phyloP scores from a whole-genome alignment of 495 filamentous ascomycete genomes.

The Hypoxylon crocopeplum region DNA sequence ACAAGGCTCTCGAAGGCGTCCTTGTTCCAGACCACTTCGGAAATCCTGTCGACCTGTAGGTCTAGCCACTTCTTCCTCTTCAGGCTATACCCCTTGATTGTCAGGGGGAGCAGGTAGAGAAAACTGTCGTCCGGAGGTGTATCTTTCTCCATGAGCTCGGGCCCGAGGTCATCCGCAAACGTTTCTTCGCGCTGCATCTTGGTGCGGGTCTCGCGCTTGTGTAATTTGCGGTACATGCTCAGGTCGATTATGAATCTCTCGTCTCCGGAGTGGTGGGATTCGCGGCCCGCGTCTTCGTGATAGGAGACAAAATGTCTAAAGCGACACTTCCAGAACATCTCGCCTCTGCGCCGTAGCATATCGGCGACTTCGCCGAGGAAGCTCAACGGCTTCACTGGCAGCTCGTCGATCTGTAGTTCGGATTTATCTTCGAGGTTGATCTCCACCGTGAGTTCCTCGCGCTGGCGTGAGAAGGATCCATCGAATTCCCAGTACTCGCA shows the following conservation, averaged over 20 bases:
- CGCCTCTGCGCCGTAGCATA: neutral
- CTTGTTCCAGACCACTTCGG: constrained; percentile 54
- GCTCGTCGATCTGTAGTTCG: neutral
- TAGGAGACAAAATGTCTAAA: neutral
- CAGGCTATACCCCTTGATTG: constrained; percentile 7
- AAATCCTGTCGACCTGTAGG: constrained; percentile 26
- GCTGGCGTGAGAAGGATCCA: no score
- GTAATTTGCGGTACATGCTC: neutral
- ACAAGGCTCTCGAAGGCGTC: constrained; percentile 62
- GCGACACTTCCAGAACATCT: constrained; percentile 1
- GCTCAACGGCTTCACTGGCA: neutral
- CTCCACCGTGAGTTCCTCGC: no score
- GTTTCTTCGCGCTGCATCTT: no score
- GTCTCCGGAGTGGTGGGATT: neutral
- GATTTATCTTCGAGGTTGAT: neutral
- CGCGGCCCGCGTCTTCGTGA: neutral
- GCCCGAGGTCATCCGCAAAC: no score
- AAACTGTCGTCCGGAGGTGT: neutral
- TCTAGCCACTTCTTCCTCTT: constrained; percentile 24
- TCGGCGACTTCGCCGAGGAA: neutral
- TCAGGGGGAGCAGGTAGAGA: neutral
- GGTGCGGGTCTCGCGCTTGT: neutral
- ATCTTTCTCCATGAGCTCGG: neutral
- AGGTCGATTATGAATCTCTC: constrained; percentile 16
- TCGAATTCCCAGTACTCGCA: no score